Evolutionary conservation across 176 grass and related monocot genomes (phyloP).

Genomic region (Puccinellia tenuiflora): DNA sequence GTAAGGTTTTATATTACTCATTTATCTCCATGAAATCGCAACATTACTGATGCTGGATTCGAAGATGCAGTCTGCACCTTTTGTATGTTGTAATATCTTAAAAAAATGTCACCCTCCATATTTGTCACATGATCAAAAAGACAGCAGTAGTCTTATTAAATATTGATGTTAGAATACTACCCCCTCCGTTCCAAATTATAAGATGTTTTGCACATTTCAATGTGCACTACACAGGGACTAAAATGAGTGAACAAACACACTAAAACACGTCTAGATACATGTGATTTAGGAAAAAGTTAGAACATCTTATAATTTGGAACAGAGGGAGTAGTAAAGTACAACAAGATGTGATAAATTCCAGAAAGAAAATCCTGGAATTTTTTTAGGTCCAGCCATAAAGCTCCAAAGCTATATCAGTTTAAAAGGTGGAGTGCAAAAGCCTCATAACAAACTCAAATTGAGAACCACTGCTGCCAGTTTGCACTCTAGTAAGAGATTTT

Average conservation of each 20-base stretch:
- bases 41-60: neutral
- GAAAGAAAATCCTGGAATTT: neutral
- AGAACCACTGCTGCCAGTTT: neutral
- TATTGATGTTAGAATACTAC: neutral
- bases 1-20: neutral
- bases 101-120: neutral
- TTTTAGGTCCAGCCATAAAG: neutral
- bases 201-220: too few relatives aligned
- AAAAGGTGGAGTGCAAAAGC: neutral
- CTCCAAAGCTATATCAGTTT: neutral
- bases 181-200: too few relatives aligned
- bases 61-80: constrained; percentile 9
- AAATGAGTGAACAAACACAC: too few relatives aligned
- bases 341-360: neutral
- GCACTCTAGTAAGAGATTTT: neutral
- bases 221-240: too few relatives aligned
- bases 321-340: neutral
- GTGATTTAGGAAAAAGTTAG: too few relatives aligned
- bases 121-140: neutral
- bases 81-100: neutral
- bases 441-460: neutral
- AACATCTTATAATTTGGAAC: too few relatives aligned
- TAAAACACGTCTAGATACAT: too few relatives aligned
- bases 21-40: neutral
- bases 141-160: neutral